Base-by-base conservation (phyloP, 106 monocot genomes). In the Dioscorea alata region DNA sequence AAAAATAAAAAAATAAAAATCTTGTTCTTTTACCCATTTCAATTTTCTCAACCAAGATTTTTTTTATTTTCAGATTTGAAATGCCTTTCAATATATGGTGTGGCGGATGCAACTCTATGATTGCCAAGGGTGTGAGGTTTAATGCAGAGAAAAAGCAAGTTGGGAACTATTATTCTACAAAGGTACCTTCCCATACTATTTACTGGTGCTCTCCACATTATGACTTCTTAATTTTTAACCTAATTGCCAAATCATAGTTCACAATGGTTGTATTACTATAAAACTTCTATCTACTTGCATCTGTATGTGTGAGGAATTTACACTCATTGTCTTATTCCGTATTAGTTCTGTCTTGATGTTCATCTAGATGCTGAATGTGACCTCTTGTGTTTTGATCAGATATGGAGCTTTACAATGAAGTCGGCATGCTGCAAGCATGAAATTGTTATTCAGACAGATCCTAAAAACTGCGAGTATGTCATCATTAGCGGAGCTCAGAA, bases 61-160 rank as follows among this genome's bases (percentile, higher is more conserved):
- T 48, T 59, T 65, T 66, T 19, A 50, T 32, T 63, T 75, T 33
- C 73, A 99, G 97, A 66, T 99, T 99, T 56, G 97, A 92, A 79
- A 99, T 99, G 97, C 92, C 97, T 25, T 99, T 79, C 83, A 89
- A 99, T 79, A 60, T 99, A 8, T 99, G 97, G 97, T 99, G 97
- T 73, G 97, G 92, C 21, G 97, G 97, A 73, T 99, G 97, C 82
- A 92, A 99, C 63, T 85, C 89, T 12, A 99, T 99, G 97, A 99
- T 99, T 75, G 97, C 89, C 51, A 99, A 99, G 80, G 97, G 92
- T 77, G 97, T 99, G n/a, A 80, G 97, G 61, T 99, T 99, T 74
- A 92, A 99, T 81, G 97, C 97, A 23, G 97, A 99, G 75, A 99
- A 99, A 61, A 99, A 99, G 71, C 97, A 99, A 99, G 97, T 92